phyloP scores from a whole-genome alignment of 2,329 filamentous ascomycete species.

The Aureobasidium vineae region DNA sequence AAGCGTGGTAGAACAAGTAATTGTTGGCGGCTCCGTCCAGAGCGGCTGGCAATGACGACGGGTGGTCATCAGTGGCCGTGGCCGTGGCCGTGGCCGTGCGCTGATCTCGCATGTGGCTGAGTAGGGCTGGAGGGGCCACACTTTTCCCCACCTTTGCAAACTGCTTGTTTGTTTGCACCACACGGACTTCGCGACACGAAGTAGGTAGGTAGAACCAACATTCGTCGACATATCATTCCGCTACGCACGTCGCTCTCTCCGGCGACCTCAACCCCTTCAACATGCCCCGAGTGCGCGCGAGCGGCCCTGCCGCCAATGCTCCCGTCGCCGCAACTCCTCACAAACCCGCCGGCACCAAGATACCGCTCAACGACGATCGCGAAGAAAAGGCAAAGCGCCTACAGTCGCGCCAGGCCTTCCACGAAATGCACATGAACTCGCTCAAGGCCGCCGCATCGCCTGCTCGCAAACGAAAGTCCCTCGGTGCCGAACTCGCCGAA shows the following conservation, averaged over 20 bases:
- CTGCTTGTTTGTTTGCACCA: slow-evolving; percentile 23
- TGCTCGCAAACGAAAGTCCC: slow-evolving; percentile 61
- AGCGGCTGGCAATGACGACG: background rate
- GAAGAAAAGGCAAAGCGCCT: slow-evolving; percentile 86
- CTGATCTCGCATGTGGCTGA: background rate
- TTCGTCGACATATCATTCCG: background rate
- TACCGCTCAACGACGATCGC: slow-evolving; percentile 93
- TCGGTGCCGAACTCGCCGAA: slow-evolving; percentile 46
- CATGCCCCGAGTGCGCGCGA: slow-evolving; percentile 39
- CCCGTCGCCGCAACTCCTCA: slow-evolving; percentile 49
- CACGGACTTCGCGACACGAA: background rate
- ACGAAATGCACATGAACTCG: slow-evolving; percentile 89
- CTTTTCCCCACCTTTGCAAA: background rate
- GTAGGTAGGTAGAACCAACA: background rate
- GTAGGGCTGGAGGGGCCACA: background rate
- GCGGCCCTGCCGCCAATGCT: slow-evolving; percentile 45
- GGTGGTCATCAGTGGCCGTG: background rate
- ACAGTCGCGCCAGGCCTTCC: slow-evolving; percentile 80
- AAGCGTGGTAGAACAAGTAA: background rate
- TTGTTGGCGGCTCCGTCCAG: too few relatives aligned
- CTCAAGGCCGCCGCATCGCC: slow-evolving; percentile 80
- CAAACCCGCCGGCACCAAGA: slow-evolving; percentile 61
- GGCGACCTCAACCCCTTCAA: slow-evolving; percentile 34
- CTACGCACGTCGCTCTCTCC: background rate
- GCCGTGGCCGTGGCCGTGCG: background rate